These are phyloP conservation scores for Glutinoglossum americanum DNA, from an alignment of 495 filamentous ascomycete species.

Conservation along the genomic window DNA sequence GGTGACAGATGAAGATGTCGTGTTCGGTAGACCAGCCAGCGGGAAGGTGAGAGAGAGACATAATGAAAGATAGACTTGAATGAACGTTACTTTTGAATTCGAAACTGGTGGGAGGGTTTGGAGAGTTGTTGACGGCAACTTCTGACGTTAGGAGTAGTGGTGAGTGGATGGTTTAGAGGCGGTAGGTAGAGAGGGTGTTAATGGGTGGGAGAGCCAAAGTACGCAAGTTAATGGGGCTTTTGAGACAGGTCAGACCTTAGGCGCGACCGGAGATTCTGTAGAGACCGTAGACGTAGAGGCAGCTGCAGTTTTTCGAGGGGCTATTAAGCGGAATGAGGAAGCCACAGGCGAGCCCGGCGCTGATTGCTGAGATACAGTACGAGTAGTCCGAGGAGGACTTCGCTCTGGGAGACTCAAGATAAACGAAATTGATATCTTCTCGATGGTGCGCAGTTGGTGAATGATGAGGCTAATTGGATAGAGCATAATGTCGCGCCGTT, in stretches of 20 bases:
- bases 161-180: background rate
- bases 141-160: no score
- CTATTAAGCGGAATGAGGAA: background rate
- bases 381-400: background rate
- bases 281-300: background rate
- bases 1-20: constrained; percentile 4
- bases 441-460: background rate
- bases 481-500: background rate
- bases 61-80: background rate
- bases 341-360: background rate
- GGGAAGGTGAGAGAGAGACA: background rate
- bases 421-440: background rate
- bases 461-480: background rate
- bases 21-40: background rate
- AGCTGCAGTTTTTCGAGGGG: background rate
- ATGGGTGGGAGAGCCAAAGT: background rate
- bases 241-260: background rate
- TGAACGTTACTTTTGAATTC: background rate
- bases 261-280: background rate
- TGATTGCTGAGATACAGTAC: background rate
- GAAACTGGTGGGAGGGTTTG: background rate
- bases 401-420: background rate
- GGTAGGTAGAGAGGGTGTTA: background rate
- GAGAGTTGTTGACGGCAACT: background rate
- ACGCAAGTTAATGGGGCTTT: background rate